Conservation (phyloP, 495 filamentous ascomycete species). For the Xylaria curta region DNA sequence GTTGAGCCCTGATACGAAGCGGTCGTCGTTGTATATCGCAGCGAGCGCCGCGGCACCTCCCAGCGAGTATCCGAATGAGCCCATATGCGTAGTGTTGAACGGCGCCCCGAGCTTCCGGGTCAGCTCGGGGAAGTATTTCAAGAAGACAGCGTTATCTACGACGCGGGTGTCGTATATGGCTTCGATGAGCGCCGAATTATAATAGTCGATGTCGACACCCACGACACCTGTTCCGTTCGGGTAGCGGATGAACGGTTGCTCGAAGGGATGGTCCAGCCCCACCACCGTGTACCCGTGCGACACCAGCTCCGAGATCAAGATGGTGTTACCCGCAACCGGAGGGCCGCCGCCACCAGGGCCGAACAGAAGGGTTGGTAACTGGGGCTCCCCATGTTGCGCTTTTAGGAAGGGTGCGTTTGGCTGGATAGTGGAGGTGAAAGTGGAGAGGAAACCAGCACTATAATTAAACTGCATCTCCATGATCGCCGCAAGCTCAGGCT, state of each 20-base stretch:
- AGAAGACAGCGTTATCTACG: constrained; percentile 31
- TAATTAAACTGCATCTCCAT: constrained; percentile 33
- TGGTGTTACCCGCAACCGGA: constrained; percentile 40
- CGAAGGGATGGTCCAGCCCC: constrained; percentile 57
- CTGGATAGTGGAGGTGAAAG: constrained; percentile 34
- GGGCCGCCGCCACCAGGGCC: constrained; percentile 40
- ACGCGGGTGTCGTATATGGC: constrained; percentile 32
- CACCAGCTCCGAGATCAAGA: constrained; percentile 52
- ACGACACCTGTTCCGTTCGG: constrained; percentile 49
- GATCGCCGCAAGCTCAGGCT: constrained; percentile 31
- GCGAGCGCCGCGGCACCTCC: constrained; percentile 55
- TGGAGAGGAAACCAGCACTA: constrained; percentile 29
- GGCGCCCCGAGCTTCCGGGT: constrained; percentile 24
- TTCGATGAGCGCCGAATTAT: constrained; percentile 1
- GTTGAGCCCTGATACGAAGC: constrained; percentile 44
- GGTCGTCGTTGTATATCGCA: constrained; percentile 41
- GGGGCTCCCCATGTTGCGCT: neutral
- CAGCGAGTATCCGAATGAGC: constrained; percentile 57
- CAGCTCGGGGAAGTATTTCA: constrained; percentile 25
- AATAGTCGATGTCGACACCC: constrained; percentile 33
- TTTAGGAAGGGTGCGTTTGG: constrained; percentile 29
- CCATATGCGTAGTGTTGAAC: constrained; percentile 41
- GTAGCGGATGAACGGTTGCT: constrained; percentile 55
- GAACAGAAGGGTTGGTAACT: constrained; percentile 33
- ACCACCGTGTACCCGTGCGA: constrained; percentile 57